phyloP scores from a whole-genome alignment of 2,329 filamentous ascomycete genomes.

The Knoxdaviesia proteae region DNA sequence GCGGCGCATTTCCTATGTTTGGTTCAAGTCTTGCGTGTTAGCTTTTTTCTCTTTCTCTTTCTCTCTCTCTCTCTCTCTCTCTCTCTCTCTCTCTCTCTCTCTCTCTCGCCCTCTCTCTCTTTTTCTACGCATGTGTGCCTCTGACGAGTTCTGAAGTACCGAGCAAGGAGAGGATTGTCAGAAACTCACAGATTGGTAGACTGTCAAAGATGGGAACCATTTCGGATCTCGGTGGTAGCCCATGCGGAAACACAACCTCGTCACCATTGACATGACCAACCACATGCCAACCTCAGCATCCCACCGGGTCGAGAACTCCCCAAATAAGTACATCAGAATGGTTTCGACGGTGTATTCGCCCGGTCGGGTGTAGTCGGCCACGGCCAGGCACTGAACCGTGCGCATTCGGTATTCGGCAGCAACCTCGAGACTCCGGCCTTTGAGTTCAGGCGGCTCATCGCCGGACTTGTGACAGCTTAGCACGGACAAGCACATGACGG shows the following conservation, averaged over 20 bases:
- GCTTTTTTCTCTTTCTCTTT: not conserved
- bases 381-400: slow-evolving; percentile 58
- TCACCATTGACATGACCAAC: slow-evolving; percentile 33
- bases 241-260: slow-evolving; percentile 43
- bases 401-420: slow-evolving; percentile 45
- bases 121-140: too few species aligned
- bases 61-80: too few species aligned
- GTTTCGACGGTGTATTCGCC: slow-evolving; percentile 60
- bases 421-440: slow-evolving; percentile 39
- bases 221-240: slow-evolving; percentile 61
- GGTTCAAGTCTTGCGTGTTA: not conserved
- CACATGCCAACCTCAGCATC: slow-evolving; percentile 52
- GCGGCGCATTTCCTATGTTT: slow-evolving; percentile 43
- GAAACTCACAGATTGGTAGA: slow-evolving; percentile 43
- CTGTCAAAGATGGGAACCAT: slow-evolving; percentile 49
- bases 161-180: not conserved
- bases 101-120: too few species aligned
- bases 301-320: slow-evolving; percentile 52
- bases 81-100: too few species aligned
- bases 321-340: slow-evolving; percentile 53
- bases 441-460: slow-evolving; percentile 62
- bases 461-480: slow-evolving; percentile 62
- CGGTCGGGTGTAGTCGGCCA: slow-evolving; percentile 58
- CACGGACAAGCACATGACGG: slow-evolving; percentile 57
- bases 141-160: not conserved